Evolutionary conservation across 1,284 basidiomycete species (phyloP).

Genomic region (Apiotrichum sp.): DNA sequence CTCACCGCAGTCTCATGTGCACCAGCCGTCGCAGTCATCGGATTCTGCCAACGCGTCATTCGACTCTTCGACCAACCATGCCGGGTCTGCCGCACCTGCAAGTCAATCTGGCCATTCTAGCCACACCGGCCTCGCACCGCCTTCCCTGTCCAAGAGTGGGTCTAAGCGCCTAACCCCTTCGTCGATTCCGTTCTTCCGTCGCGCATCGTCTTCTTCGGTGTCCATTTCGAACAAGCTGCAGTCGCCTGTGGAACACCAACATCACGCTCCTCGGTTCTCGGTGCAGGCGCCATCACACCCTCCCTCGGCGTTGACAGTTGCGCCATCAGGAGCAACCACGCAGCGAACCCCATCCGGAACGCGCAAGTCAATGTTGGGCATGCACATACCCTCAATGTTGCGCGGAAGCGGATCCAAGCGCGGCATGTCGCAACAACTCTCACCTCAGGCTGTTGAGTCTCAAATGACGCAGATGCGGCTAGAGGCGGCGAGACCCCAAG

Average conservation of each 20-base stretch:
- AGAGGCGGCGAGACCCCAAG: slow-evolving; percentile 42
- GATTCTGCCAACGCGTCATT: slow-evolving; percentile 7
- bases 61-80: slow-evolving; percentile 17
- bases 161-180: slow-evolving; percentile 73
- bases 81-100: too few relatives aligned
- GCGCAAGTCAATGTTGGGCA: slow-evolving; percentile 46
- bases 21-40: slow-evolving; percentile 13
- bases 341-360: slow-evolving; percentile 22
- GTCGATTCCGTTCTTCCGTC: slow-evolving; percentile 90
- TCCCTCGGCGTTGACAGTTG: not conserved
- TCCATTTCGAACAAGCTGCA: slow-evolving; percentile 18
- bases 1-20: slow-evolving; percentile 14
- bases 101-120: too few relatives aligned
- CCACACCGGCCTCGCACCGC: slow-evolving; percentile 9
- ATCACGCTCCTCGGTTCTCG: slow-evolving; percentile 7
- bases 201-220: slow-evolving; percentile 75
- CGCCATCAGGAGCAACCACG: slow-evolving; percentile 1
- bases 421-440: slow-evolving; percentile 7
- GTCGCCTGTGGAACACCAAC: slow-evolving; percentile 7
- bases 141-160: slow-evolving; percentile 16
- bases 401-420: slow-evolving; percentile 69
- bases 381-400: slow-evolving; percentile 71
- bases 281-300: slow-evolving; percentile 10
- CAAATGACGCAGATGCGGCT: not conserved
- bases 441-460: slow-evolving; percentile 12